These are phyloP conservation scores for Tephrocybe sp. DNA, from an alignment of 768 basidiomycete genomes.

Conservation along the genomic window DNA sequence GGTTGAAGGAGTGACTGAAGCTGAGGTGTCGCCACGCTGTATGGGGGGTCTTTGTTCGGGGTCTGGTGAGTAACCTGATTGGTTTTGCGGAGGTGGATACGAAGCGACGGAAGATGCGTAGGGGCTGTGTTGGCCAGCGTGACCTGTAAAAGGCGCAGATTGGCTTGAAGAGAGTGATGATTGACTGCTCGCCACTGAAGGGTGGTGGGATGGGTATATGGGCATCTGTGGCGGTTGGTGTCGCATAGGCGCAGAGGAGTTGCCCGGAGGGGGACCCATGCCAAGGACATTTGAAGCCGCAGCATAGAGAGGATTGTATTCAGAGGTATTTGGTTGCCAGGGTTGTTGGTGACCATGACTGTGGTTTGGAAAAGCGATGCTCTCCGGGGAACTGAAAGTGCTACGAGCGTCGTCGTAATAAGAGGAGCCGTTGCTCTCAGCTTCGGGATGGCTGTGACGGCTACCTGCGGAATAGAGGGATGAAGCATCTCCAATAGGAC, in stretches of 20 bases:
- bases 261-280: constrained; percentile 61
- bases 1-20: constrained; percentile 54
- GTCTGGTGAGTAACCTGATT: constrained; percentile 37
- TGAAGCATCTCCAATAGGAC: constrained; percentile 17
- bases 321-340: constrained; percentile 32
- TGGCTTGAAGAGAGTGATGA: constrained; percentile 28
- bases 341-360: constrained; percentile 15
- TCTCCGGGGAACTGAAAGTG: constrained; percentile 25
- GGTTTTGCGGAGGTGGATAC: constrained; percentile 19
- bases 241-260: constrained; percentile 18
- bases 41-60: constrained; percentile 57
- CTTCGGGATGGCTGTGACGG: constrained; percentile 30
- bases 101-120: constrained; percentile 22
- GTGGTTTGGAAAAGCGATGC: constrained; percentile 23
- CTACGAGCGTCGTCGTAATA: constrained; percentile 36
- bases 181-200: constrained; percentile 19
- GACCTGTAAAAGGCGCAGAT: constrained; percentile 28
- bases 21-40: constrained; percentile 54
- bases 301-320: constrained; percentile 61
- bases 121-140: constrained; percentile 10
- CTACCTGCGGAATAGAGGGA: constrained; percentile 33
- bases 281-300: constrained; percentile 82
- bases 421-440: constrained; percentile 34
- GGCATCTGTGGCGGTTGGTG: constrained; percentile 18
- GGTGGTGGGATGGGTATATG: constrained; percentile 18